Percentiles rank a stretch among this genome's conserved stretches.
These are phyloP conservation scores for Spathaspora sp. DNA, from an alignment of 1,139 yeast species.

Conservation along the genomic window DNA sequence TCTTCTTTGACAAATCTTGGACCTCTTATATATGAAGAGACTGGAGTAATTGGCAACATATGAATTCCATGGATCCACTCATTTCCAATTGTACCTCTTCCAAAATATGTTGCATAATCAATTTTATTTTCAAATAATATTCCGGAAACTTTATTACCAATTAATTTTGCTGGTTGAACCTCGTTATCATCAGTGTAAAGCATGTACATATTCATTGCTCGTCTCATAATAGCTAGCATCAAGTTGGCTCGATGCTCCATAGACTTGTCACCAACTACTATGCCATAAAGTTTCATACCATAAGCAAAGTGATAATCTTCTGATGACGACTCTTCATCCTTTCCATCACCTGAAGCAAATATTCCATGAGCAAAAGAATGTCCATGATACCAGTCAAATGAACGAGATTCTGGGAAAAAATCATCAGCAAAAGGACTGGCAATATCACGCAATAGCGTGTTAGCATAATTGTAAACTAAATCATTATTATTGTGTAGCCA, in stretches of 20 bases:
- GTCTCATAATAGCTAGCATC: conserved; percentile 42
- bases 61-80: conserved; percentile 52
- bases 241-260: conserved; percentile 43
- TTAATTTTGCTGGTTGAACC: conserved; percentile 37
- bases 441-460: conserved; percentile 38
- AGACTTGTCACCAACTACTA: conserved; percentile 28
- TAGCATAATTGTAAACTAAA: conserved; percentile 31
- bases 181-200: conserved; percentile 38
- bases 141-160: conserved; percentile 45
- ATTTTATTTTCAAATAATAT: conserved; percentile 47
- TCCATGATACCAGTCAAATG: conserved; percentile 49
- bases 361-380: conserved; percentile 50
- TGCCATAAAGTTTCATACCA: conserved; percentile 42
- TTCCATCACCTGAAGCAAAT: conserved; percentile 46
- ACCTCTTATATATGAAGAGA: conserved; percentile 38
- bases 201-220: conserved; percentile 47
- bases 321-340: conserved; percentile 47
- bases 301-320: conserved; percentile 48
- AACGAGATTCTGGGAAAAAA: conserved; percentile 40
- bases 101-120: conserved; percentile 46
- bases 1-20: conserved; percentile 41
- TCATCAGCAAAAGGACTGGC: conserved; percentile 40
- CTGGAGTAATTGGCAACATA: conserved; percentile 48
- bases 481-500: conserved; percentile 30
- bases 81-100: conserved; percentile 41